These are phyloP conservation scores for Globisporangium radiosum DNA, from an alignment of 352 stramenopile species.

Conservation along the genomic window DNA sequence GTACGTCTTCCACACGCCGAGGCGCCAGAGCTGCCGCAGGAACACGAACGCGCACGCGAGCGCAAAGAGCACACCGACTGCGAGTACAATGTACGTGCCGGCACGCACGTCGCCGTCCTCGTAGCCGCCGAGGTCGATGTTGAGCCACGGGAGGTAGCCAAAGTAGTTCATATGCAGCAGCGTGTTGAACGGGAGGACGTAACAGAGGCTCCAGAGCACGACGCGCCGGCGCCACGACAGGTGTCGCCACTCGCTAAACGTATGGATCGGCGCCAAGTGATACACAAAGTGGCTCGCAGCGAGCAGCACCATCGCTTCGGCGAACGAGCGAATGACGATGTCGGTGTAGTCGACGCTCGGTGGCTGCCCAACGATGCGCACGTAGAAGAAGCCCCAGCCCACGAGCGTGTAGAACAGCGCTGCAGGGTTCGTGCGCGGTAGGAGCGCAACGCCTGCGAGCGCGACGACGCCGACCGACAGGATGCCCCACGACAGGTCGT, in stretches of 20 bases:
- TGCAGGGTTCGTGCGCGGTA: conserved; percentile 29
- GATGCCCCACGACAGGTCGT: conserved; percentile 73
- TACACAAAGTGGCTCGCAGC: conserved; percentile 41
- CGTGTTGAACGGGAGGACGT: conserved; percentile 60
- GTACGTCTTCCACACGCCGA: conserved; percentile 28
- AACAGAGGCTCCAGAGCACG: conserved; percentile 53
- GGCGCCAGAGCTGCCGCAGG: conserved; percentile 38
- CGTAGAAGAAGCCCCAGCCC: conserved; percentile 69
- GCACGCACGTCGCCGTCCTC: conserved; percentile 31
- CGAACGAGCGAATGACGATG: conserved; percentile 43
- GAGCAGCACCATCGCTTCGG: conserved; percentile 61
- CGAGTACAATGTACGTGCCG: conserved; percentile 60
- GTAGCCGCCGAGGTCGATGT: conserved; percentile 62
- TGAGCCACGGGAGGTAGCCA: conserved; percentile 67
- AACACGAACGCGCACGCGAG: conserved; percentile 27
- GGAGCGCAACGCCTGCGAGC: conserved; percentile 38
- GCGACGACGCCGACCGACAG: conserved; percentile 29
- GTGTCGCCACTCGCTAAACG: conserved; percentile 38
- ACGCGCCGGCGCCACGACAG: conserved; percentile 24
- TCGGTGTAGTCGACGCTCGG: conserved; percentile 47
- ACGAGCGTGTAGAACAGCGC: conserved; percentile 54
- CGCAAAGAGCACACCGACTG: conserved; percentile 23
- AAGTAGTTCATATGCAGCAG: conserved; percentile 77
- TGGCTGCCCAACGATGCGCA: conserved; percentile 54
- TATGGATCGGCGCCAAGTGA: conserved; percentile 28